A percentile compares a stretch with the other conserved stretches of the same genome.
These are phyloP conservation scores for Cladosporium sp. DNA, from an alignment of 2,329 filamentous ascomycete species.

Conservation along the genomic window DNA sequence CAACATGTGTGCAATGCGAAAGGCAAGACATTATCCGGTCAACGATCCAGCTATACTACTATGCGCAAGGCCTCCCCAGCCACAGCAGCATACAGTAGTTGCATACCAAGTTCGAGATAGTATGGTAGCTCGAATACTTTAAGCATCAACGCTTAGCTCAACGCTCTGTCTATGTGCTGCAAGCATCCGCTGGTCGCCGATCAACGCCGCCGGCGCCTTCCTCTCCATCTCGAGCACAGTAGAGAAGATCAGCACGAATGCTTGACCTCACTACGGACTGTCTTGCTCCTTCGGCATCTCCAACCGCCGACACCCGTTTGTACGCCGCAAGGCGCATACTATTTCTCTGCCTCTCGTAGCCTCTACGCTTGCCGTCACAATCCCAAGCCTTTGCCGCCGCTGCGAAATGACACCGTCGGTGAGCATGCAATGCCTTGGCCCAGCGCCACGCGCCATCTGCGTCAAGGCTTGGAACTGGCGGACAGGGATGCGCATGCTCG, in stretches of 20 bases:
- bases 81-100: background rate
- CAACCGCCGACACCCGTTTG: background rate
- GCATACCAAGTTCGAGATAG: slow-evolving; percentile 8
- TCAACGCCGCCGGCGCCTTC: slow-evolving; percentile 13
- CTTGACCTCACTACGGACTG: background rate
- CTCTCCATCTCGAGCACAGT: background rate
- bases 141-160: slow-evolving; percentile 20
- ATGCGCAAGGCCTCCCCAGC: background rate
- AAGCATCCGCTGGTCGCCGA: slow-evolving; percentile 14
- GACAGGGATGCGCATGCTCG: background rate
- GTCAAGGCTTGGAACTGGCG: background rate
- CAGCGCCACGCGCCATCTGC: background rate
- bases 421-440: background rate
- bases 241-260: slow-evolving; percentile 3
- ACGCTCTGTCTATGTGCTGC: slow-evolving; percentile 16
- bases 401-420: slow-evolving; percentile 1
- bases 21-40: background rate
- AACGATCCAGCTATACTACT: too few relatives aligned
- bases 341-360: background rate
- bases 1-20: background rate
- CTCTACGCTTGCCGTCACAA: background rate
- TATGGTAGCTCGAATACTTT: slow-evolving; percentile 10
- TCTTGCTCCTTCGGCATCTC: background rate
- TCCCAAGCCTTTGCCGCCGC: background rate
- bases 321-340: background rate